phyloP scores from a whole-genome alignment of 2,329 filamentous ascomycete species.

The Annulohypoxylon truncatum region DNA sequence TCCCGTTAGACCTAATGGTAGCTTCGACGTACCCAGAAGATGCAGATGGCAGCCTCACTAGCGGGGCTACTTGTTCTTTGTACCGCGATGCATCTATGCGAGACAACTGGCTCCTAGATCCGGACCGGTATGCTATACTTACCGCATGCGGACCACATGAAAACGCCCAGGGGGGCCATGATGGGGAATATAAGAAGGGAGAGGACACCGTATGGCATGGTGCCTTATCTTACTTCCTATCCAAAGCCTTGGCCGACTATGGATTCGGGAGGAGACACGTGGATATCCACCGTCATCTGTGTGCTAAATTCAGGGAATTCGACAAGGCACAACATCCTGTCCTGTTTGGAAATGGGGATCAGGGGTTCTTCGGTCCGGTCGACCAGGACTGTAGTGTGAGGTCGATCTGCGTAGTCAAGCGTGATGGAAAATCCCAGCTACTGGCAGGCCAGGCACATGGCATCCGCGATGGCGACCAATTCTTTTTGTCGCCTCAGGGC shows the following conservation, averaged over 20 bases:
- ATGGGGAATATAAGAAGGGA: too few relatives aligned
- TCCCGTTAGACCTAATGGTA: background rate
- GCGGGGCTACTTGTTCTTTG: background rate
- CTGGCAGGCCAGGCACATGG: slow-evolving; percentile 14
- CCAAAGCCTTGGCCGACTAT: background rate
- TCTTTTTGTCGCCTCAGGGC: background rate
- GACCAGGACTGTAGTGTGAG: background rate
- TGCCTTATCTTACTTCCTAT: slow-evolving; percentile 17
- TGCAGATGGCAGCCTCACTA: background rate
- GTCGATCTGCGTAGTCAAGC: too few relatives aligned
- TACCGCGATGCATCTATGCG: slow-evolving; percentile 3
- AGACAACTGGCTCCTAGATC: slow-evolving; percentile 13
- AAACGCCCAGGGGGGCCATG: background rate
- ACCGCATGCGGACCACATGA: slow-evolving; percentile 17
- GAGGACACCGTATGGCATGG: background rate
- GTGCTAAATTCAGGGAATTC: background rate
- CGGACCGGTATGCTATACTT: slow-evolving; percentile 12
- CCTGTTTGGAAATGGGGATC: slow-evolving; percentile 11
- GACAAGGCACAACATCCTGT: slow-evolving; percentile 15
- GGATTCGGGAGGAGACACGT: background rate
- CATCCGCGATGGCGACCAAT: slow-evolving; percentile 4
- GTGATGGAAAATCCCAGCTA: background rate
- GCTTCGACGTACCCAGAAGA: background rate
- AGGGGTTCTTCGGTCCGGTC: slow-evolving; percentile 11
- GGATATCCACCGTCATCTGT: background rate